These are phyloP conservation scores for Alloteropsis semialata DNA, from an alignment of 176 grass and related monocot species.

Conservation along the genomic window DNA sequence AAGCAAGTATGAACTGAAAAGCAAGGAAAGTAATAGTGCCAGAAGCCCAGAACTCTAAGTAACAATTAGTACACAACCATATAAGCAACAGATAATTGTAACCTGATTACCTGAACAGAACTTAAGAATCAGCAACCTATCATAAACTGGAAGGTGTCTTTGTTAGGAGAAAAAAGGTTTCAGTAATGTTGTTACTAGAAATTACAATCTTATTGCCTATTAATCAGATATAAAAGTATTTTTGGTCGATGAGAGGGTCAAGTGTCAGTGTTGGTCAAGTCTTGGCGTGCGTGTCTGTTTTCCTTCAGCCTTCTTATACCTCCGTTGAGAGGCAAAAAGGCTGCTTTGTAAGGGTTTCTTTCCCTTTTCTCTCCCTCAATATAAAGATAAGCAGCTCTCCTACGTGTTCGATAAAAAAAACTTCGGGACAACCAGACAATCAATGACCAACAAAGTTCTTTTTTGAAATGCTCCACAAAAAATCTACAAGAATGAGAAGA, in stretches of 20 bases:
- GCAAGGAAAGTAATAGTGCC: not conserved
- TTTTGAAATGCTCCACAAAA: too few relatives aligned
- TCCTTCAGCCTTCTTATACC: too few relatives aligned
- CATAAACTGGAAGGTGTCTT: not conserved
- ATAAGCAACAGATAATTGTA: not conserved
- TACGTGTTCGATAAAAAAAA: too few relatives aligned
- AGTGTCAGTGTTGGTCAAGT: too few relatives aligned
- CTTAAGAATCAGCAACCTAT: not conserved
- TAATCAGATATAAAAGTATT: not conserved
- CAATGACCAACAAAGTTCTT: not conserved
- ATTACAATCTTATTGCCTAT: constrained; percentile 4
- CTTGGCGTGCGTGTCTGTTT: too few relatives aligned
- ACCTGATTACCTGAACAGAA: not conserved
- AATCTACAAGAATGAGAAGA: too few relatives aligned
- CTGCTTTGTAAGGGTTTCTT: too few relatives aligned
- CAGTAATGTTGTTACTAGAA: constrained; percentile 7
- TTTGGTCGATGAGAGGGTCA: too few relatives aligned
- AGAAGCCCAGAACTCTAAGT: not conserved
- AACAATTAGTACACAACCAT: not conserved
- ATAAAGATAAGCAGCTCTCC: too few relatives aligned
- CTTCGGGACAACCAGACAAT: constrained; percentile 10
- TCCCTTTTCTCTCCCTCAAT: too few relatives aligned
- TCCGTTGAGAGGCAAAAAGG: too few relatives aligned
- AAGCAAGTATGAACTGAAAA: constrained; percentile 17
- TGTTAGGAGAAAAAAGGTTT: not conserved